A percentile compares a stretch with the other conserved stretches of the same genome.
These are phyloP conservation scores for Podospora didyma DNA, from an alignment of 495 filamentous ascomycete species.

Conservation along the genomic window DNA sequence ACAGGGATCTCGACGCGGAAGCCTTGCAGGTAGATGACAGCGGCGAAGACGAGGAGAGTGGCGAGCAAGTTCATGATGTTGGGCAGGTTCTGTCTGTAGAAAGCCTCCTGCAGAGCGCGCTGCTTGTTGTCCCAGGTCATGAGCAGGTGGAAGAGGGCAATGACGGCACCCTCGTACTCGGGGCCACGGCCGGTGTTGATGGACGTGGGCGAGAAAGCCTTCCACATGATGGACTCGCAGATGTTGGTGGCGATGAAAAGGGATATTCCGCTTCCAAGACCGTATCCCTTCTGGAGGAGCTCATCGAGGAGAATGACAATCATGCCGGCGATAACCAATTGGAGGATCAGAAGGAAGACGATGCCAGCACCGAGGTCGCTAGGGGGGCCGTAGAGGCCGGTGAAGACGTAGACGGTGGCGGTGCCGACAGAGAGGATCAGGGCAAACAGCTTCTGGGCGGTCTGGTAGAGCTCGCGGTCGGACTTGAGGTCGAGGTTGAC, in stretches of 20 bases:
- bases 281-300: conserved; percentile 98
- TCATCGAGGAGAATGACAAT: conserved; percentile 99
- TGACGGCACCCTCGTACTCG: conserved; percentile 98
- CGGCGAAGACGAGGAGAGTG: conserved; percentile 88
- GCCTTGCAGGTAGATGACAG: conserved; percentile 99
- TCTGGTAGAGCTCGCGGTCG: conserved; percentile 99
- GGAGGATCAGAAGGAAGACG: conserved; percentile 93
- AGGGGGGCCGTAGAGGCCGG: conserved; percentile 94
- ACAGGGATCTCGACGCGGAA: conserved; percentile 99
- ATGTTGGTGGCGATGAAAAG: conserved; percentile 99
- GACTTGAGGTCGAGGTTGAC: conserved; percentile 99
- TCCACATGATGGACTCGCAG: conserved; percentile 99
- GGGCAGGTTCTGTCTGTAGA: conserved; percentile 98
- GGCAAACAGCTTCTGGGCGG: conserved; percentile 98
- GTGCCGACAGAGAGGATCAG: conserved; percentile 97
- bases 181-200: conserved; percentile 99
- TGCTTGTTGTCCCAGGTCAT: conserved; percentile 99
- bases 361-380: conserved; percentile 96
- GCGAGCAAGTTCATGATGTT: conserved; percentile 99
- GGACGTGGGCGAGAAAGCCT: conserved; percentile 97
- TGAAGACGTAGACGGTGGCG: conserved; percentile 93
- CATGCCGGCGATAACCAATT: conserved; percentile 93
- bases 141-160: conserved; percentile 96
- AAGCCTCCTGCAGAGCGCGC: conserved; percentile 92
- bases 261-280: conserved; percentile 95